phyloP scores from a whole-genome alignment of 2,329 filamentous ascomycete genomes.

The Penicillium sp. region DNA sequence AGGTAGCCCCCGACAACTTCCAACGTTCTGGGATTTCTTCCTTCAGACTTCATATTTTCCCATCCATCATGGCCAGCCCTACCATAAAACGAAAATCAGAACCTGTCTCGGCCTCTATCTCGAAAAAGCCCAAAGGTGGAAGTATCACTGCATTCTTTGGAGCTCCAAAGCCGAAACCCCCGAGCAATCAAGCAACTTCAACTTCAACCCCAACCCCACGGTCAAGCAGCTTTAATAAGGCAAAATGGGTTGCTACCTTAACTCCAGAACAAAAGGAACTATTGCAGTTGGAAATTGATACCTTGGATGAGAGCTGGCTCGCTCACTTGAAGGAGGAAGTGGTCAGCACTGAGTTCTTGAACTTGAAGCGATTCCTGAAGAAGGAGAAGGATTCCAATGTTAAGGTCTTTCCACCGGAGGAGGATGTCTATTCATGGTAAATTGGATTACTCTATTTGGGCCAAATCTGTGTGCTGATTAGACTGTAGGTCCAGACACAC shows the following conservation, averaged over 20 bases:
- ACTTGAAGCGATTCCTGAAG: slow-evolving; percentile 82
- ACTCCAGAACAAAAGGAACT: slow-evolving; percentile 78
- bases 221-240: slow-evolving; percentile 73
- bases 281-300: slow-evolving; percentile 85
- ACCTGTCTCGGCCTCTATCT: slow-evolving; percentile 46
- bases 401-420: slow-evolving; percentile 80
- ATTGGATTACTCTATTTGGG: slow-evolving; percentile 16
- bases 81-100: slow-evolving; percentile 64
- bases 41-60: not conserved
- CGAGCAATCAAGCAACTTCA: slow-evolving; percentile 27
- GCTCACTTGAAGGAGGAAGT: slow-evolving; percentile 85
- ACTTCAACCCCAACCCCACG: slow-evolving; percentile 19
- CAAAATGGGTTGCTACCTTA: slow-evolving; percentile 79
- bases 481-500: slow-evolving; percentile 86
- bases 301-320: slow-evolving; percentile 87
- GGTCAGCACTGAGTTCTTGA: slow-evolving; percentile 72
- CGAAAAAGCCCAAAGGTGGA: slow-evolving; percentile 69
- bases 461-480: slow-evolving; percentile 15
- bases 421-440: slow-evolving; percentile 94
- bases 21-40: not conserved
- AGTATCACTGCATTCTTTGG: slow-evolving; percentile 90
- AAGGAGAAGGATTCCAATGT: slow-evolving; percentile 69
- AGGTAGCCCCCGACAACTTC: not conserved
- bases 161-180: slow-evolving; percentile 55
- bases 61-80: slow-evolving; percentile 30